Base-by-base conservation (phyloP, 2,329 filamentous ascomycete species). In the Beauveria scarabaeidicola region DNA sequence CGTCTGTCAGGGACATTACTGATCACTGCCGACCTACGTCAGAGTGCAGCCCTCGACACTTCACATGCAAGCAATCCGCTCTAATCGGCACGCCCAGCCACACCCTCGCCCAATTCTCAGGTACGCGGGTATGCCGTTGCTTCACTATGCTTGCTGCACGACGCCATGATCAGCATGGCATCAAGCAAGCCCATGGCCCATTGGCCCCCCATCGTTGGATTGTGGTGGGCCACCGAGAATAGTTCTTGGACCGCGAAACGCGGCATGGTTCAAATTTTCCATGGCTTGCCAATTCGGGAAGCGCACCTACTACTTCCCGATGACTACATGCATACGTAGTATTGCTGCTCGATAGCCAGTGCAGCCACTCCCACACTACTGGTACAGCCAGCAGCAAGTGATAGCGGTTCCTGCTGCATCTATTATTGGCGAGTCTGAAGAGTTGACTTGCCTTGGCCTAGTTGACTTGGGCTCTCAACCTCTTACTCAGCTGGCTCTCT, bases 281-380 rank as follows among this genome's bases (percentile, higher is more conserved):
- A 48, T 27, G 27, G 53, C 44, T 27, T 48, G 44, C 53, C 53
- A 27, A 56, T 56, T 56, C 11, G 53, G 53, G 53, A 56, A 48
- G 43, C 43, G 41, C 29, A 44, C 53, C 53, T 56, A 47, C 43
- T 48, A 40, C 48, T 48, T 48, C 43, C 43, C 44, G 21, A 48
- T 47, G 43, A 56, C 15, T n/a, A 40, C 43, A 48, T 40, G 29
- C 44, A 40, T 29, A 21, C 38, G 21, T n/a, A 43, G 21, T 19
- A 53, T 36, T 15, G 13, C 32, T 36, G 15, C 32, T 36, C 32
- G 32, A 11, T 15, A 36, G 32, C 32, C 32, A 5, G 5, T 36
- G 32, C 32, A 36, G 32, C 32, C 32, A 15, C 32, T 36, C 32
- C 21, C 38, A 53, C 51, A 41, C 23, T 17, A 43, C 38, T 41